Base-by-base conservation (phyloP, 495 filamentous ascomycete species). In the Tuber indicum region DNA sequence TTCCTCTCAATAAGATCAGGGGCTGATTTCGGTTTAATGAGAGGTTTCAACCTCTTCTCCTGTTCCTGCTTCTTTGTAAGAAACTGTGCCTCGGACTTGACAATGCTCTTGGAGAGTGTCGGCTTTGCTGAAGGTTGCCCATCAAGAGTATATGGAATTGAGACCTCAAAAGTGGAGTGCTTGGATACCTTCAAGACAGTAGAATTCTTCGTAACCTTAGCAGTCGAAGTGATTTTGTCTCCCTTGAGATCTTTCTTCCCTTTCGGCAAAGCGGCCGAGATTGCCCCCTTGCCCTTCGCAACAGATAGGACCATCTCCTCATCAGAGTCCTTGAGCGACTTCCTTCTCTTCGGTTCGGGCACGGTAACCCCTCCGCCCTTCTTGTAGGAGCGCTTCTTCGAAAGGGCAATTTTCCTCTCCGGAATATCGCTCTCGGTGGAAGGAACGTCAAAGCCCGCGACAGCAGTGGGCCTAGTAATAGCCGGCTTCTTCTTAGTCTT, bases 201-300 rank as follows among this genome's bases (percentile, higher is more conserved):
- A 21, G 72, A 39, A 69, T 17, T 39, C 44, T 76, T 76, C 23
- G 49, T 69, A 72, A 72, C 66, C 71, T 73, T 80, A 76, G 77
- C 69, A 52, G 77, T 66, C n/a, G 70, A 44, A 73, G 70, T 72
- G 23, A 42, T 58, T 23, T 72, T 74, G 49, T 80, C 76, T 17
- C 46, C 72, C 6, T 26, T 72, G 17, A 71, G 43, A 49, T 26
- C 46, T 46, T 80, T 74, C 12, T 72, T 80, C 44, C 42, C 77
- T 39, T 52, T 66, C 58, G 58, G 26, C 58, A 36, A 36, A 66
- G 58, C 14, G 32, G 26, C 32, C 16, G 58, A 66, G 16, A 36
- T 26, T 19, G 14, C 26, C 58, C 58, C 58, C 26, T 36, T 19
- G 36, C n/a, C 58, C 26, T 36, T 36, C 26, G 32, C 58, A 36